Conservation (phyloP, 306 rosid species). For the Carpinus fangiana region DNA sequence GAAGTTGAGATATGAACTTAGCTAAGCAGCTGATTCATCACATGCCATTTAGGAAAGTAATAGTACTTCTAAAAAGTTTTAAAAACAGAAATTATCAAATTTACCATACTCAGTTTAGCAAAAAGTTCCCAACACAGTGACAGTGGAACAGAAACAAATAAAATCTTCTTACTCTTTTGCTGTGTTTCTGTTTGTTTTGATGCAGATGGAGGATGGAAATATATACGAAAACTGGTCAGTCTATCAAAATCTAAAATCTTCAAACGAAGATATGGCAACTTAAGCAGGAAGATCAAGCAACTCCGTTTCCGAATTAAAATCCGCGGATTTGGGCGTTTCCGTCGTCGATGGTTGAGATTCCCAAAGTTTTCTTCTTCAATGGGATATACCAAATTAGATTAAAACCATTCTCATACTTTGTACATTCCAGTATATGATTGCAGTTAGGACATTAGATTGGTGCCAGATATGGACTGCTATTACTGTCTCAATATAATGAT, state of each 20-base stretch:
- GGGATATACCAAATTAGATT: constrained; percentile 56
- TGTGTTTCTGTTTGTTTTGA: constrained; percentile 18
- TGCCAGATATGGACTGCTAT: not conserved
- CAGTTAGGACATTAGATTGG: not conserved
- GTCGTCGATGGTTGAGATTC: constrained; percentile 66
- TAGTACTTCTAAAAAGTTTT: not conserved
- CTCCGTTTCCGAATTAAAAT: constrained; percentile 57
- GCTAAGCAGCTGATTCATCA: not conserved
- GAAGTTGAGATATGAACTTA: constrained; percentile 15
- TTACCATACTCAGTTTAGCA: not conserved
- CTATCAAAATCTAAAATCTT: constrained; percentile 45
- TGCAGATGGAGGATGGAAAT: constrained; percentile 47
- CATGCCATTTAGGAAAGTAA: not conserved
- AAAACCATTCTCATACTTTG: constrained; percentile 10
- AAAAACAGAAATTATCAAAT: not conserved
- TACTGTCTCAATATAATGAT: not conserved
- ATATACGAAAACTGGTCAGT: constrained; percentile 42
- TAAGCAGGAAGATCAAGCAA: constrained; percentile 63
- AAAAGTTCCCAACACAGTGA: not conserved
- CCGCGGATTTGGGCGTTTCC: constrained; percentile 70
- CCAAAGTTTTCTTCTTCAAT: constrained; percentile 63
- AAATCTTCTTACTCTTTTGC: not conserved
- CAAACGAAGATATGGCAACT: constrained; percentile 50
- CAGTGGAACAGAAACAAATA: not conserved
- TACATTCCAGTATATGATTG: not conserved